These are phyloP conservation scores for Ballota nigra DNA, from an alignment of 257 asterid genomes.

Conservation along the genomic window DNA sequence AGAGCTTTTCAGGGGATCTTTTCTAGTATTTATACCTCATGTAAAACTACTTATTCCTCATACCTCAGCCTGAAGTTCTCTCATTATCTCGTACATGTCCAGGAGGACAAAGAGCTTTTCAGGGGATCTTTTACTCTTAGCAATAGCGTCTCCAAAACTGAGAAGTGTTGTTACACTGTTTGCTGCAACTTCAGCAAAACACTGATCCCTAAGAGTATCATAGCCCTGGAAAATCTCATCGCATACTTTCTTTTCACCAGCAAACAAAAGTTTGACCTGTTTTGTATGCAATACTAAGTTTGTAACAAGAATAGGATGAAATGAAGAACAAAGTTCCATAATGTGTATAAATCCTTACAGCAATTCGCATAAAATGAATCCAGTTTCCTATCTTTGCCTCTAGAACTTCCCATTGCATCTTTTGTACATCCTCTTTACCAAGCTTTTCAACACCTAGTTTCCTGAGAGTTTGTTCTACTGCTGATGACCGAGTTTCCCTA, in stretches of 20 bases:
- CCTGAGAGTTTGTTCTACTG: conserved; percentile 77
- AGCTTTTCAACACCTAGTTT: conserved; percentile 91
- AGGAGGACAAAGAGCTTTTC: conserved; percentile 91
- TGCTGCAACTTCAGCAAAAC: conserved; percentile 75
- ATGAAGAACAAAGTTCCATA: neutral
- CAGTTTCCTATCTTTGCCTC: conserved; percentile 93
- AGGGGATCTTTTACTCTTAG: conserved; percentile 92
- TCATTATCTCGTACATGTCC: conserved; percentile 93
- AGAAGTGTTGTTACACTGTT: conserved; percentile 65
- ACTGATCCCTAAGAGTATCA: conserved; percentile 72
- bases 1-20: too few relatives aligned
- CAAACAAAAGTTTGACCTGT: conserved; percentile 84
- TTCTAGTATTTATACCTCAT: too few relatives aligned
- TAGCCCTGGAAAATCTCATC: conserved; percentile 64
- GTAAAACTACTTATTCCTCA: neutral
- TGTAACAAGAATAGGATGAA: conserved; percentile 14
- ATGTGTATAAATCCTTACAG: conserved; percentile 43
- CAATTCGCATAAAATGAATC: conserved; percentile 80
- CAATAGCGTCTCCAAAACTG: conserved; percentile 92
- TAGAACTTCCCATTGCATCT: conserved; percentile 95
- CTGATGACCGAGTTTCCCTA: conserved; percentile 76
- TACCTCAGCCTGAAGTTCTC: conserved; percentile 90
- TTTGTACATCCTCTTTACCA: conserved; percentile 91
- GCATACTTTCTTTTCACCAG: conserved; percentile 80
- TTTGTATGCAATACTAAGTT: conserved; percentile 9